Evolutionary conservation across 2,329 filamentous ascomycete species (phyloP).

Genomic region (Falciphora oryzae): DNA sequence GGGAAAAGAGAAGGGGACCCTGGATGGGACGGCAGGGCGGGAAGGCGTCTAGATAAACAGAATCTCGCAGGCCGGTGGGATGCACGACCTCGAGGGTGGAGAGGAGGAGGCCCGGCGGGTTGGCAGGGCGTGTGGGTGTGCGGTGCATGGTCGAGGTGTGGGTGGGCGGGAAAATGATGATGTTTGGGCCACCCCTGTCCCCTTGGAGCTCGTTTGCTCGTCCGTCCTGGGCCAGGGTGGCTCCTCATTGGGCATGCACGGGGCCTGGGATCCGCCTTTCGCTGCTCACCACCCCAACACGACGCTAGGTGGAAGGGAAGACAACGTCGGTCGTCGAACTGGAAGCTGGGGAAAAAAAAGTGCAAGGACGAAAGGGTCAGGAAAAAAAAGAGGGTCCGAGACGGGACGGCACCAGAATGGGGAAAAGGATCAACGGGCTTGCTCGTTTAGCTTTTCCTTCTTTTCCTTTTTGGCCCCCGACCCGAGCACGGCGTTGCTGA

Average conservation of each 20-base stretch:
- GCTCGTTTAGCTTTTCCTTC: too few species aligned
- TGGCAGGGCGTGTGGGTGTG: not conserved
- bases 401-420: not conserved
- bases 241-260: not conserved
- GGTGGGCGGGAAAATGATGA: not conserved
- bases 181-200: not conserved
- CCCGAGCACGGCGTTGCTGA: not conserved
- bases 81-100: not conserved
- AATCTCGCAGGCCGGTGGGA: not conserved
- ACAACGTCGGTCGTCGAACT: not conserved
- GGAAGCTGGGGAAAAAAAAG: not conserved
- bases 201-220: not conserved
- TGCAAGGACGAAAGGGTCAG: not conserved
- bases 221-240: too few species aligned
- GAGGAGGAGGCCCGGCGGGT: too few species aligned
- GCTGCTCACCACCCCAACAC: not conserved
- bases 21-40: not conserved
- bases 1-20: not conserved
- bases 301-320: not conserved
- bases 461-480: not conserved
- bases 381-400: too few species aligned
- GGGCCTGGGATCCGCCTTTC: not conserved
- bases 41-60: not conserved
- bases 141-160: not conserved
- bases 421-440: too few species aligned